Evolutionary conservation across 805 yeast species (phyloP), one percentile per base, ranked within the genome.

Genomic region (Teunomyces stri): DNA sequence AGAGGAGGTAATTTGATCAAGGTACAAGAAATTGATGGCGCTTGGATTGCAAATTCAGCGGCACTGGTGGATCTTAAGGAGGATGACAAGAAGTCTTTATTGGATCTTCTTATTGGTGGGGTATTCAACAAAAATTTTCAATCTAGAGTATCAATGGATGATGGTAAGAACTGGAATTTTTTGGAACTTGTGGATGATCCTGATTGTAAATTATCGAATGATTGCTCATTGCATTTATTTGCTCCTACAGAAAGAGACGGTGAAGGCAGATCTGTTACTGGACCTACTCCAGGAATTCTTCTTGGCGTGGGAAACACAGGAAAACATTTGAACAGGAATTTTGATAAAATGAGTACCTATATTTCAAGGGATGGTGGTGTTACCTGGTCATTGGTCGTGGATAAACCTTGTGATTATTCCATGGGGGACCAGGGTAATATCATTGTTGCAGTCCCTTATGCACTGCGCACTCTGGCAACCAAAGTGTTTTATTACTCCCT

Each of bases 341-440:
- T 51, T 10, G 41, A 47, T 33, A 54, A 11, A n/a, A 42, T 62
- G 52, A 56, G 55, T 31, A 81, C 94, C 1, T 89, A 72, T 60
- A 60, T 87, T 6, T 85, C 96, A 0, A 69, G 85, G 47, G 89
- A 89, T 67, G 90, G 88, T 21, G 96, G 96, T 22, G 58, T 72
- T n/a, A 69, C 85, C 0, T 89, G 96, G 96, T 64, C 66, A 22
- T 60, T 69, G 46, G 78, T 82, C 1, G 55, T 81, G 11, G 79
- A 80, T 21, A 76, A 72, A 37, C 79, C 87, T 2, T 71, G 79
- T 33, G 50, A 72, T 3, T 80, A 78, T 51, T 74, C 82, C 1
- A 82, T 81, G 66, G 96, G 92, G 41, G 95, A 89, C 63, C 80
- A 78, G 49, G 96, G 96, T 29, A 86, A 88, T 57, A 63, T 89